Evolutionary conservation across 306 rosid species (phyloP), one percentile per base, ranked within the genome.

Genomic region (Cicer bijugum): DNA sequence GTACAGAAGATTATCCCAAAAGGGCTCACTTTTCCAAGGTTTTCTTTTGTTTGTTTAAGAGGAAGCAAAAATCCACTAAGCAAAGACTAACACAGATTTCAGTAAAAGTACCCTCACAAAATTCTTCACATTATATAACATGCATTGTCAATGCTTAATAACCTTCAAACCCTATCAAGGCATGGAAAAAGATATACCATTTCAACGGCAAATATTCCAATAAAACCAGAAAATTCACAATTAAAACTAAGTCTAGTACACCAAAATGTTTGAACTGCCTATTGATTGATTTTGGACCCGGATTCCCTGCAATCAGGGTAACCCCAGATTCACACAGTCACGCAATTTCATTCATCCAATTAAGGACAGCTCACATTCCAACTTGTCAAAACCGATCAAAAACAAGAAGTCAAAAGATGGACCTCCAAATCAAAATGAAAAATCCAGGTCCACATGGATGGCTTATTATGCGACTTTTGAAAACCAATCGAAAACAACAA

Each of bases 1-100:
- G 55, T 50, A 69, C 61, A 50, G 3, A 50, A 15, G 35, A 69
- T 52, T 50, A 69, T 69, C 46, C 43, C 9, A n/a, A 47, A 23
- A 67, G 46, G 11, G 4, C 0, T 46, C 20, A 7, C 1, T 39
- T 67, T 67, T 11, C 17, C 40, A 11, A 19, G 38, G 15, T 5
- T 42, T 10, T 42, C 51, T 64, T 9, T 42, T 23, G 38, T 10
- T 16, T 9, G 52, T 17, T 16, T 16, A 42, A 42, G 14, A 40
- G 15, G 52, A 5, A 6, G 0, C 51, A 9, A 15, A 15, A 42
- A 43, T 10, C 37, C 50, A 64, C 69, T 0, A 66, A 16, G 28
- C 7, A 37, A 61, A 67, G 4, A 46, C 43, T 45, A 45, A 12
- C 12, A 67, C 9, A 5, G 20, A 67, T 67, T 67, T 67, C 23